Conservation (phyloP, 2,329 filamentous ascomycete species). For the Arthrobotrys musiformis region DNA sequence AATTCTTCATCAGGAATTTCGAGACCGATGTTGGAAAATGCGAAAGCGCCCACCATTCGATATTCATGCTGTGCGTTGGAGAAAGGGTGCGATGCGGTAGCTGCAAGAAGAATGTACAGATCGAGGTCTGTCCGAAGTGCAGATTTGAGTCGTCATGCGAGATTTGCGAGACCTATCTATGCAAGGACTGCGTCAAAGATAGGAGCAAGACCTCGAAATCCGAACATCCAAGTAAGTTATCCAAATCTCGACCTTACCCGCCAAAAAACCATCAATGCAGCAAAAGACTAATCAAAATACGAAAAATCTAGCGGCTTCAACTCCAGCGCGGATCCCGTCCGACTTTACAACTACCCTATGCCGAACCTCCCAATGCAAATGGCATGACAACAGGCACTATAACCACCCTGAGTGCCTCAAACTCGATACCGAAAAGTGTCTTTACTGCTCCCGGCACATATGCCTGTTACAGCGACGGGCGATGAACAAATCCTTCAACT, state of each 20-base stretch:
- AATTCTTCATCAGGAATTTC: slow-evolving; percentile 51
- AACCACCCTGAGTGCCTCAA: slow-evolving; percentile 33
- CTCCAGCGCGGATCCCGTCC: background rate
- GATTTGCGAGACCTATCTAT: slow-evolving; percentile 36
- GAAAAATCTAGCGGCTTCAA: background rate
- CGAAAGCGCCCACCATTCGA: slow-evolving; percentile 20
- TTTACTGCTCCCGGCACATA: slow-evolving; percentile 33
- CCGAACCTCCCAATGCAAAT: slow-evolving; percentile 39
- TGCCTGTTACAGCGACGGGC: slow-evolving; percentile 30
- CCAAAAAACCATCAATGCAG: background rate
- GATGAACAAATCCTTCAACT: slow-evolving; percentile 34
- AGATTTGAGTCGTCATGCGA: slow-evolving; percentile 44
- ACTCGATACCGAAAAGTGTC: slow-evolving; percentile 28
- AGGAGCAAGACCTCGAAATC: background rate
- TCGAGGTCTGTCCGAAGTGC: slow-evolving; percentile 49
- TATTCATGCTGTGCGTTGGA: slow-evolving; percentile 44
- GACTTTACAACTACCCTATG: slow-evolving; percentile 27
- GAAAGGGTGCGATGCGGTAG: slow-evolving; percentile 25
- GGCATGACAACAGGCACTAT: slow-evolving; percentile 51
- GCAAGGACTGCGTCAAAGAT: slow-evolving; percentile 20
- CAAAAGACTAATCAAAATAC: no score
- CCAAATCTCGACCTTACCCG: background rate
- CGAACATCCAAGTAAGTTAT: background rate
- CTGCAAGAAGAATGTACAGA: background rate
- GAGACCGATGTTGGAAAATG: slow-evolving; percentile 38